Evolutionary conservation across 768 basidiomycete species (phyloP).

Genomic region (Cystoderma amianthinum): DNA sequence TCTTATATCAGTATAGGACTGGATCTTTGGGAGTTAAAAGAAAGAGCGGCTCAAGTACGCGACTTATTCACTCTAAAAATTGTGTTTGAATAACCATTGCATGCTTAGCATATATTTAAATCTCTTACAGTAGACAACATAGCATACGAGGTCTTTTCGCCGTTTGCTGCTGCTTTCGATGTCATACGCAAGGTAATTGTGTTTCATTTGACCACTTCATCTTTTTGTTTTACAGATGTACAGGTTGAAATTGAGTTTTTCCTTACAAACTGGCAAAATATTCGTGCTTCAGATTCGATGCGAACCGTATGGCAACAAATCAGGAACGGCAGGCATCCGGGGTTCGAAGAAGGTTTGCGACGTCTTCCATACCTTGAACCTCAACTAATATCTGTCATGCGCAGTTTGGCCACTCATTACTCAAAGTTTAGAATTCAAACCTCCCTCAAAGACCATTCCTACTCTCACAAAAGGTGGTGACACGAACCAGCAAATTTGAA

Average conservation of each 20-base stretch:
- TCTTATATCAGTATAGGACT: conserved; percentile 38
- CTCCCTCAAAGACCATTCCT: conserved; percentile 16
- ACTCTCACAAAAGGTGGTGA: conserved; percentile 11
- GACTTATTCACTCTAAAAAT: neutral
- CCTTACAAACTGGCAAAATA: conserved; percentile 75
- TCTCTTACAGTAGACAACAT: conserved; percentile 76
- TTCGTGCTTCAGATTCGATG: conserved; percentile 81
- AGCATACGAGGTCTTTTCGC: conserved; percentile 80
- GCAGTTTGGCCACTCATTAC: conserved; percentile 66
- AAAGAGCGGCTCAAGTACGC: conserved; percentile 53
- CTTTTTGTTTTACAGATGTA: conserved; percentile 33
- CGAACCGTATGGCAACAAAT: conserved; percentile 82
- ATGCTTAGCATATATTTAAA: conserved; percentile 71
- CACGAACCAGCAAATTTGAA: conserved; percentile 2
- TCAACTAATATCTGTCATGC: neutral
- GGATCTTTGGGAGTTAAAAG: conserved; percentile 64
- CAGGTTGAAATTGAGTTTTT: conserved; percentile 71
- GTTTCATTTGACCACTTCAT: neutral
- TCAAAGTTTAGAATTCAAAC: conserved; percentile 54
- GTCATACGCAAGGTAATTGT: conserved; percentile 63
- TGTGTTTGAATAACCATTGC: neutral
- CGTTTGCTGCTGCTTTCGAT: conserved; percentile 77
- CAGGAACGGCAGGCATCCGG: conserved; percentile 73
- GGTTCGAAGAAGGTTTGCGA: conserved; percentile 73
- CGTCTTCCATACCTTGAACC: neutral